These are phyloP conservation scores for Apostasia ramifera DNA, from an alignment of 106 monocot species.

Conservation along the genomic window DNA sequence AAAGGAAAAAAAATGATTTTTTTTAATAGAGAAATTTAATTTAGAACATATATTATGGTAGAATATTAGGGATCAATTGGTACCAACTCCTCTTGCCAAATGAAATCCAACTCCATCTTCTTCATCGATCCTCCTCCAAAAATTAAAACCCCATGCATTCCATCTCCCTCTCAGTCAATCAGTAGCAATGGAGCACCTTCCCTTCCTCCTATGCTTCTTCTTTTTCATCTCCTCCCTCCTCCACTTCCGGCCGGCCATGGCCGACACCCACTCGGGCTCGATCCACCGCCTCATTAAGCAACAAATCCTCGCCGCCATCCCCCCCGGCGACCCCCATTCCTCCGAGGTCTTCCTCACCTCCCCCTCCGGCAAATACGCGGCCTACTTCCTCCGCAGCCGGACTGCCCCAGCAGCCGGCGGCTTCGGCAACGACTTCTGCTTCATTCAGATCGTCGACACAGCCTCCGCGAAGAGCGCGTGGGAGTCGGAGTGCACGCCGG, in stretches of 20 bases:
- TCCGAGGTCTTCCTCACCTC: conserved; percentile 51
- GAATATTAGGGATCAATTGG: no score
- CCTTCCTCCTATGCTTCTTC: not conserved
- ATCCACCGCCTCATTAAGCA: conserved; percentile 53
- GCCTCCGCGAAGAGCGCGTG: conserved; percentile 25
- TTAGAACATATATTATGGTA: no score
- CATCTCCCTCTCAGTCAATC: not conserved
- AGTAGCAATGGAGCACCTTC: conserved; percentile 1
- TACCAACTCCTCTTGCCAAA: no score
- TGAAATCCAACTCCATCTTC: not conserved
- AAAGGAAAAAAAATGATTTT: no score
- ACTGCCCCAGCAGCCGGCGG: conserved; percentile 58
- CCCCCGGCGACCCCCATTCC: conserved; percentile 3
- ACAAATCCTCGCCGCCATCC: conserved; percentile 37
- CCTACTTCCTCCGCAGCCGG: conserved; percentile 31
- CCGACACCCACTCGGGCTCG: conserved; percentile 20
- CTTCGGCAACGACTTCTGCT: conserved; percentile 80
- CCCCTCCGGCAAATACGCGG: conserved; percentile 54
- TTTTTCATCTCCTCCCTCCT: not conserved
- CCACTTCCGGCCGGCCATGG: not conserved
- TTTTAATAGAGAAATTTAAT: no score
- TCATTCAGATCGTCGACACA: conserved; percentile 43
- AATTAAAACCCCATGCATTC: not conserved
- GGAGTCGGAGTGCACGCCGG: conserved; percentile 73
- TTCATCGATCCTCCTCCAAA: not conserved